A percentile compares a stretch with the other conserved stretches of the same genome.
phyloP scores from a whole-genome alignment of 805 yeast species.

The Candida ulmi region DNA sequence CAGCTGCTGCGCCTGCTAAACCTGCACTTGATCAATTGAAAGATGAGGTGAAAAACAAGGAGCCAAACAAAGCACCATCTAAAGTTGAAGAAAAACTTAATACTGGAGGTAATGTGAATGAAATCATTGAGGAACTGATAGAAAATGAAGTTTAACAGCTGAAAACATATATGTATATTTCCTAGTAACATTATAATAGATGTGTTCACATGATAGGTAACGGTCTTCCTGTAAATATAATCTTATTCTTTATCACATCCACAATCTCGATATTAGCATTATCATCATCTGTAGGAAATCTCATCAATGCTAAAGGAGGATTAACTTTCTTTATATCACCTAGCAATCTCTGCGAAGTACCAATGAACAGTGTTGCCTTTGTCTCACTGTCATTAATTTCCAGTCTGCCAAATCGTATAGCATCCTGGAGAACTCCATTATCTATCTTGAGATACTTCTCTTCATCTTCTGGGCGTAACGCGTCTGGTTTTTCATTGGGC shows the following conservation, averaged over 20 bases:
- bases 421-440: conserved; percentile 27
- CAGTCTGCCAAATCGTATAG: conserved; percentile 46
- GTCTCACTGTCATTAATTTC: conserved; percentile 37
- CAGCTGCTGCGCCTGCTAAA: conserved; percentile 22
- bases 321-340: conserved; percentile 56
- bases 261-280: conserved; percentile 39
- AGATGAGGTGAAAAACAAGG: conserved; percentile 8
- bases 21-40: conserved; percentile 17
- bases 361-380: conserved; percentile 55
- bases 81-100: conserved; percentile 6
- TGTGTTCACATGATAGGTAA: conserved; percentile 62
- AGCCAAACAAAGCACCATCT: conserved; percentile 1
- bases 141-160: neutral
- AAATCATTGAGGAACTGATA: conserved; percentile 15
- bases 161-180: neutral
- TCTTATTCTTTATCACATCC: conserved; percentile 53
- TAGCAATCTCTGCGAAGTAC: conserved; percentile 63
- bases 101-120: conserved; percentile 10
- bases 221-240: conserved; percentile 64
- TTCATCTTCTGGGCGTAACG: conserved; percentile 29
- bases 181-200: too few species aligned
- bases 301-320: conserved; percentile 60
- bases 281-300: conserved; percentile 29
- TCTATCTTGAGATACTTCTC: conserved; percentile 29
- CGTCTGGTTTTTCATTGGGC: conserved; percentile 31